phyloP scores from a whole-genome alignment of 768 basidiomycete species.

The Tulasnella sp. region DNA sequence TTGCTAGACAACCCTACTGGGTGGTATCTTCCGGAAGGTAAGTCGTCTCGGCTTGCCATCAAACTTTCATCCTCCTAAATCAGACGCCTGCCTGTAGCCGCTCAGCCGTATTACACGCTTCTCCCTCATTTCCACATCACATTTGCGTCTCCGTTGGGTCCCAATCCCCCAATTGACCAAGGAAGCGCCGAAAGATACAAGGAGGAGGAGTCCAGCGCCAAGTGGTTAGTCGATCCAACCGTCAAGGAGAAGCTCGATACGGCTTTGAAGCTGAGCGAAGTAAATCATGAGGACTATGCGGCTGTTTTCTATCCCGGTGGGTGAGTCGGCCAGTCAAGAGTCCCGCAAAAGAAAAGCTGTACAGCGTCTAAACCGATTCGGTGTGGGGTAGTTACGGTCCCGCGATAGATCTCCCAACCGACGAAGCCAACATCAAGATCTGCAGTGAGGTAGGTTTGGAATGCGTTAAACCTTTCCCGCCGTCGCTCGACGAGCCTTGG shows the following conservation, averaged over 20 bases:
- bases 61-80: not conserved
- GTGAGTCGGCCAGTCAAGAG: constrained; percentile 23
- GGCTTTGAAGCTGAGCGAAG: constrained; percentile 53
- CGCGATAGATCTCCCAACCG: constrained; percentile 56
- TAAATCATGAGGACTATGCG: constrained; percentile 53
- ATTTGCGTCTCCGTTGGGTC: constrained; percentile 52
- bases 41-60: not conserved
- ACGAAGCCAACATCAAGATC: constrained; percentile 50
- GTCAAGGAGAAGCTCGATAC: constrained; percentile 46
- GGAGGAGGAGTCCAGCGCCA: constrained; percentile 43
- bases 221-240: constrained; percentile 51
- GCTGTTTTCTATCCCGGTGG: constrained; percentile 75
- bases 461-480: not conserved
- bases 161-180: constrained; percentile 64
- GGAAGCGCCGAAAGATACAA: constrained; percentile 48
- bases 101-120: constrained; percentile 59
- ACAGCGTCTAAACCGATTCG: not conserved
- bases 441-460: constrained; percentile 41
- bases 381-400: constrained; percentile 46
- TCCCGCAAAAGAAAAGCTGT: not conserved
- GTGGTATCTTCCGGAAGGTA: constrained; percentile 59
- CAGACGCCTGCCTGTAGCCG: constrained; percentile 32
- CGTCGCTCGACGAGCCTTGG: not conserved
- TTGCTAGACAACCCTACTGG: constrained; percentile 31
- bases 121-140: constrained; percentile 45